phyloP scores from a whole-genome alignment of 352 stramenopile species.

The Thalassiosira mediterranea region DNA sequence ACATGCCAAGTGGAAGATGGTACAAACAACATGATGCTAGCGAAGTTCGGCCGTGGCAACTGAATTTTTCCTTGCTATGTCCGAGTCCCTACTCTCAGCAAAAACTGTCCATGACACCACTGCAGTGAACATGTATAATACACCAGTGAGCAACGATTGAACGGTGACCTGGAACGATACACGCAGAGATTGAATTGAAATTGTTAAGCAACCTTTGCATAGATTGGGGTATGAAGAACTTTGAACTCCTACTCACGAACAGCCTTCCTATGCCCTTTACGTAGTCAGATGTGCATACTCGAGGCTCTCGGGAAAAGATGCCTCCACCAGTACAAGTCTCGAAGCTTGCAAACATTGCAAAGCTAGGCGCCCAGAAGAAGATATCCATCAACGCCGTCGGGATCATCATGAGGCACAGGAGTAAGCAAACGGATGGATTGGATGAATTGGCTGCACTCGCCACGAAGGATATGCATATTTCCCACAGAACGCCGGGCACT shows the following conservation, averaged over 20 bases:
- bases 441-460: constrained; percentile 10
- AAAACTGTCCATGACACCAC: constrained; percentile 35
- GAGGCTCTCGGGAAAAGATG: constrained; percentile 26
- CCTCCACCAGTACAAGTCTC: constrained; percentile 41
- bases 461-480: constrained; percentile 46
- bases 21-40: background rate
- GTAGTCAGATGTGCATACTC: constrained; percentile 40
- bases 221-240: too few relatives aligned
- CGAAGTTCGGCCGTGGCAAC: background rate
- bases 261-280: constrained; percentile 40
- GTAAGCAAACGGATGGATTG: constrained; percentile 27
- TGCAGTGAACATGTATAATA: constrained; percentile 48
- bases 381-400: constrained; percentile 50
- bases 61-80: constrained; percentile 28
- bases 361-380: constrained; percentile 53
- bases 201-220: too few relatives aligned
- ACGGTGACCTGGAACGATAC: too few relatives aligned
- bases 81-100: constrained; percentile 34
- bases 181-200: too few relatives aligned
- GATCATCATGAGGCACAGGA: constrained; percentile 36
- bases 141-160: constrained; percentile 49
- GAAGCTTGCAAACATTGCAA: constrained; percentile 45
- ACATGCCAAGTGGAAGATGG: background rate
- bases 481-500: constrained; percentile 47
- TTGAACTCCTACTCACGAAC: too few relatives aligned